A percentile compares a stretch with the other conserved stretches of the same genome.
Conservation (phyloP, 345 rosid species). For the Psidium friedrichsthalianum region DNA sequence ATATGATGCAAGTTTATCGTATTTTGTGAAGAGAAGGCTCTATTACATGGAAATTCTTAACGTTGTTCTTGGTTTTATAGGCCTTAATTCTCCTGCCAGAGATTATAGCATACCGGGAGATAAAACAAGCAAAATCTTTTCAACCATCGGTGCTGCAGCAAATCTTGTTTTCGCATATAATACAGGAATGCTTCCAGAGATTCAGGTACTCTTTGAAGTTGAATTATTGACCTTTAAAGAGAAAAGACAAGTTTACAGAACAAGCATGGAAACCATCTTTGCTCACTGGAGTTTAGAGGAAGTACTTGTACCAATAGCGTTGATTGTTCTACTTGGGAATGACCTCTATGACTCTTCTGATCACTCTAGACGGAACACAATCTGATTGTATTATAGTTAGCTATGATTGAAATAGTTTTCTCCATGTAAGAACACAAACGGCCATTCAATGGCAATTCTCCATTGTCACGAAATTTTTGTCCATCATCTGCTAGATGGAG, state of each 20-base stretch:
- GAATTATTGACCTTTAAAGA: too few species aligned
- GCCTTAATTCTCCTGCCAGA: constrained; percentile 41
- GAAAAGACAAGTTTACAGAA: too few species aligned
- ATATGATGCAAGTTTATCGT: neutral
- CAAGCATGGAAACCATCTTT: too few species aligned
- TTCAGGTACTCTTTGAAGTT: too few species aligned
- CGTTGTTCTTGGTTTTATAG: constrained; percentile 15
- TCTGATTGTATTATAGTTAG: neutral
- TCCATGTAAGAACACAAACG: neutral
- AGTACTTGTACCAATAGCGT: neutral
- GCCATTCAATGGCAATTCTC: neutral
- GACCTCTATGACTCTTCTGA: neutral
- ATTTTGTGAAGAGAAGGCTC: neutral
- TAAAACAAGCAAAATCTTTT: constrained; percentile 31
- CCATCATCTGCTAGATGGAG: neutral
- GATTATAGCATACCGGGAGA: constrained; percentile 66
- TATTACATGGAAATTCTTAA: neutral
- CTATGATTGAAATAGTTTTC: neutral
- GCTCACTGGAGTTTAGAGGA: too few species aligned
- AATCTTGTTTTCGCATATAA: constrained; percentile 83
- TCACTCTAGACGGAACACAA: neutral
- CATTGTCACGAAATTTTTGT: neutral
- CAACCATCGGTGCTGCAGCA: constrained; percentile 73
- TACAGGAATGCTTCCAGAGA: constrained; percentile 98
- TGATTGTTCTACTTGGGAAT: neutral